A percentile compares a stretch with the other conserved stretches of the same genome.
Evolutionary conservation across 2,329 filamentous ascomycete species (phyloP).

Genomic region (Curvularia verruculosa): DNA sequence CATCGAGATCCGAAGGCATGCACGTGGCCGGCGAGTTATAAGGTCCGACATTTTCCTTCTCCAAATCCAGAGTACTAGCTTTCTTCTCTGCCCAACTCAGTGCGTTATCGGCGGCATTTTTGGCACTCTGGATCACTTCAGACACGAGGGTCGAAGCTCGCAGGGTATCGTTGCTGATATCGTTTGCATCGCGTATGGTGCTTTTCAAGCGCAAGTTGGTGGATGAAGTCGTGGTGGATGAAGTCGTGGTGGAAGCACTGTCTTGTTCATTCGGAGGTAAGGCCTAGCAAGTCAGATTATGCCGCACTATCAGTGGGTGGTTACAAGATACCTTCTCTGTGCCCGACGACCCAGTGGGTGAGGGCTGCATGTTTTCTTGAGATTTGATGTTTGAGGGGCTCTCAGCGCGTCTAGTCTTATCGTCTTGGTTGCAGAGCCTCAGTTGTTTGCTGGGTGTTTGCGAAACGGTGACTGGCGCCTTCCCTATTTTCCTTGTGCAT

Average conservation of each 20-base stretch:
- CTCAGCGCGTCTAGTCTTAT: constrained; percentile 26
- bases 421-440: constrained; percentile 24
- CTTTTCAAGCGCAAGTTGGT: constrained; percentile 18
- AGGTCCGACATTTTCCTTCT: constrained; percentile 37
- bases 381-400: constrained; percentile 11
- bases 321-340: constrained; percentile 7
- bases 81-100: constrained; percentile 39
- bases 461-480: not conserved
- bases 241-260: not conserved
- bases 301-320: not conserved
- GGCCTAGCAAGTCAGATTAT: not conserved
- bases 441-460: constrained; percentile 19
- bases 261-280: not conserved
- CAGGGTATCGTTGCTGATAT: constrained; percentile 14
- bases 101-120: constrained; percentile 26
- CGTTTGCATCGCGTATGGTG: constrained; percentile 14
- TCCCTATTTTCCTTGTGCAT: not conserved
- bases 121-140: constrained; percentile 26
- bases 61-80: constrained; percentile 25
- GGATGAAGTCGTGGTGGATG: not conserved
- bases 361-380: not conserved
- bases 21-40: constrained; percentile 43
- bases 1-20: constrained; percentile 43
- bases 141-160: constrained; percentile 27
- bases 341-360: not conserved